These are phyloP conservation scores for Clarkia xantiana DNA, from an alignment of 345 rosid genomes.

Conservation along the genomic window DNA sequence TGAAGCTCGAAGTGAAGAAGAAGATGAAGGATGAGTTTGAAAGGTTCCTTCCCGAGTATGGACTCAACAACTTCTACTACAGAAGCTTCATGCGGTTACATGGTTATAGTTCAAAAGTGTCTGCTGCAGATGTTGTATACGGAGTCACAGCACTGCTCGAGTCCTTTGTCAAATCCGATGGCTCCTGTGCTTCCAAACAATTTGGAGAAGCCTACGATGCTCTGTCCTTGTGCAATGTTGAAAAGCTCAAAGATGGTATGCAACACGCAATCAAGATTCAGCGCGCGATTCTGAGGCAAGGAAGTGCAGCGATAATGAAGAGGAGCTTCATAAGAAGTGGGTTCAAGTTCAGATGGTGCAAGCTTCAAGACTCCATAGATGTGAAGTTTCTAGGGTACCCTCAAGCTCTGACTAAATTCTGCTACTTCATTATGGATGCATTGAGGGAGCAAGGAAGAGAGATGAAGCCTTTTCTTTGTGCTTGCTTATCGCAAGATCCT, in stretches of 20 bases:
- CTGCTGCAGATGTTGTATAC: slow-evolving; percentile 93
- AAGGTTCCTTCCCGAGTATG: slow-evolving; percentile 76
- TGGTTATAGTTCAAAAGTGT: slow-evolving; percentile 87
- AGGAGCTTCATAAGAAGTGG: slow-evolving; percentile 78
- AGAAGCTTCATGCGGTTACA: slow-evolving; percentile 69
- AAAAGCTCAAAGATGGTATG: slow-evolving; percentile 71
- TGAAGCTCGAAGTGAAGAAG: slow-evolving; percentile 70
- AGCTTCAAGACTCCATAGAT: slow-evolving; percentile 70
- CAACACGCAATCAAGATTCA: slow-evolving; percentile 92
- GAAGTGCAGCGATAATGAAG: slow-evolving; percentile 79
- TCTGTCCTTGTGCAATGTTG: slow-evolving; percentile 56
- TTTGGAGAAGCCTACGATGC: slow-evolving; percentile 91
- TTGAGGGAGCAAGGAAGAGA: slow-evolving; percentile 86
- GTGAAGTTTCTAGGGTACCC: slow-evolving; percentile 74
- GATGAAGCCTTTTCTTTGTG: slow-evolving; percentile 85
- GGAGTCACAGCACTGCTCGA: slow-evolving; percentile 95
- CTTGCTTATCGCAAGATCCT: slow-evolving; percentile 52
- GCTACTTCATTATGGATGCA: slow-evolving; percentile 95
- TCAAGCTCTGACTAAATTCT: slow-evolving; percentile 85
- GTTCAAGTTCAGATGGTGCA: slow-evolving; percentile 92
- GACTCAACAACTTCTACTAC: slow-evolving; percentile 75
- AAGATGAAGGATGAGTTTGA: slow-evolving; percentile 90
- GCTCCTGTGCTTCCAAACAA: slow-evolving; percentile 77
- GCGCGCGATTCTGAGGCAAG: slow-evolving; percentile 83
- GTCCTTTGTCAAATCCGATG: slow-evolving; percentile 62